A percentile compares a stretch with the other conserved stretches of the same genome.
Conservation (phyloP, 768 basidiomycete species). For the Calvatia gigantea region DNA sequence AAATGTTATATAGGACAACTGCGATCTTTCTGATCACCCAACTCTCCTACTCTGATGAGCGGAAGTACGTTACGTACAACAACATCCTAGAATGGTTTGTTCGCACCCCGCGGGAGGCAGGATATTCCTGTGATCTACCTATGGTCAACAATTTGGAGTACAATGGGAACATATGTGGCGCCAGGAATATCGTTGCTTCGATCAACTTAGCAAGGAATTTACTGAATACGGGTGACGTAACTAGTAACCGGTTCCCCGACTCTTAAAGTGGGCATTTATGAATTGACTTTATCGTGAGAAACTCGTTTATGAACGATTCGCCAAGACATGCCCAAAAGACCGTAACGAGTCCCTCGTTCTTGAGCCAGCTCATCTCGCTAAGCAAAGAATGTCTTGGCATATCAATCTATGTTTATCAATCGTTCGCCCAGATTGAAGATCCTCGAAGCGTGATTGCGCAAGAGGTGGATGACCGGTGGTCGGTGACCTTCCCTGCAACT, state of each 20-base stretch:
- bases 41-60: too few species aligned
- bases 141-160: too few species aligned
- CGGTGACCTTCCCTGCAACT: neutral
- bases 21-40: too few species aligned
- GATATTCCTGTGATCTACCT: too few species aligned
- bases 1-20: too few species aligned
- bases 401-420: neutral
- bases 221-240: conserved; percentile 1
- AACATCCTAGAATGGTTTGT: too few species aligned
- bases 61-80: too few species aligned
- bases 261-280: too few species aligned
- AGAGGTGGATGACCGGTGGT: neutral
- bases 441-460: neutral
- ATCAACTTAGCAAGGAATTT: conserved; percentile 7
- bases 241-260: too few species aligned
- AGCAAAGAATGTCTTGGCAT: neutral
- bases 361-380: neutral
- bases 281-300: too few species aligned
- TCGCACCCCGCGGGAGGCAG: too few species aligned
- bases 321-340: neutral
- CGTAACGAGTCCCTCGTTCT: neutral
- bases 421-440: neutral
- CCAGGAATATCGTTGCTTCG: neutral
- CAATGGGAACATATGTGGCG: too few species aligned
- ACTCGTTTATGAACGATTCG: neutral